Conservation (phyloP, 2,329 filamentous ascomycete species). For the Thermothelomyces thermophilus region DNA sequence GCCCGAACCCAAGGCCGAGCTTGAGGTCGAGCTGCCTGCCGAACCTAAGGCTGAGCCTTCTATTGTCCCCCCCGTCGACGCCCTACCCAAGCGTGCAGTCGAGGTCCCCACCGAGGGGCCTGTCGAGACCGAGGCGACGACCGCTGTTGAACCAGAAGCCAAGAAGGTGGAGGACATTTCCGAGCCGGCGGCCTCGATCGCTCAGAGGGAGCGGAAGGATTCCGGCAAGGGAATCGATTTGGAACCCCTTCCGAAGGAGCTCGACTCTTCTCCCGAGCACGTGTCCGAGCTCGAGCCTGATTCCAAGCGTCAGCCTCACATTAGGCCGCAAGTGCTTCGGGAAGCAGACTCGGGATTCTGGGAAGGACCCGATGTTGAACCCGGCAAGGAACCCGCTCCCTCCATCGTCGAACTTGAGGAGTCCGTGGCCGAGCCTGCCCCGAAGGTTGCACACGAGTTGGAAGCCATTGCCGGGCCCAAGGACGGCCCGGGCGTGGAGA, state of each 20-base stretch:
- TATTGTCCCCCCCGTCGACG: not conserved
- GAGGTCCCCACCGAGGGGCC: not conserved
- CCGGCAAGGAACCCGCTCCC: slow-evolving; percentile 9
- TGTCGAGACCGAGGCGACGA: not conserved
- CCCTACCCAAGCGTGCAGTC: slow-evolving; percentile 1
- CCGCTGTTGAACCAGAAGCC: slow-evolving; percentile 2
- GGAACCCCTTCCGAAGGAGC: slow-evolving; percentile 10
- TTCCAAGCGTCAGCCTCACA: not conserved
- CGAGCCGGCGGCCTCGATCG: not conserved
- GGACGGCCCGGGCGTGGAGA: slow-evolving; percentile 1
- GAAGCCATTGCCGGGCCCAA: slow-evolving; percentile 4
- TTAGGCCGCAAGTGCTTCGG: slow-evolving; percentile 3
- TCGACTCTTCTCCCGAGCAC: slow-evolving; percentile 7
- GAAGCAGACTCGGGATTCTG: slow-evolving; percentile 24
- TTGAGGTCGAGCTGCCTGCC: not conserved
- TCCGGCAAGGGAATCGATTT: slow-evolving; percentile 19
- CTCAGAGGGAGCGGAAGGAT: slow-evolving; percentile 16
- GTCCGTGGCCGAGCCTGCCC: slow-evolving; percentile 1
- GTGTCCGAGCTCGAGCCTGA: slow-evolving; percentile 9
- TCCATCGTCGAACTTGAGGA: slow-evolving; percentile 17
- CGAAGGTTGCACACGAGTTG: slow-evolving; percentile 10
- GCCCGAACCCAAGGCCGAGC: too few relatives aligned
- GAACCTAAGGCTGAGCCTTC: slow-evolving; percentile 4
- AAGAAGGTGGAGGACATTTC: not conserved
- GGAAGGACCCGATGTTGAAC: slow-evolving; percentile 18